A percentile compares a stretch with the other conserved stretches of the same genome.
These are phyloP conservation scores for Botrytis fragariae DNA, from an alignment of 2,329 filamentous ascomycete genomes.

Conservation along the genomic window DNA sequence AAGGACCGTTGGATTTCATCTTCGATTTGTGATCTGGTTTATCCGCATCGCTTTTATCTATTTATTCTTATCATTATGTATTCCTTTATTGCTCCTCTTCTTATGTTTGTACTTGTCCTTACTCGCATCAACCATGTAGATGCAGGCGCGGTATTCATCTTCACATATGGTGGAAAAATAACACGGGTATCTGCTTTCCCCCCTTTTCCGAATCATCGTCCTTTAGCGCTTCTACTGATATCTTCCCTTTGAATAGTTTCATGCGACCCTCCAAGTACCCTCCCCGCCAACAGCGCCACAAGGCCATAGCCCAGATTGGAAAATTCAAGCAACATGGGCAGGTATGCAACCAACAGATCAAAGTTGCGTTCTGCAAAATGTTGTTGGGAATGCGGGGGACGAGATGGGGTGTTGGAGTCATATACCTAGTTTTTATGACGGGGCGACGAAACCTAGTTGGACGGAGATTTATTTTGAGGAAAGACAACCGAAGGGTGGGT, in stretches of 20 bases:
- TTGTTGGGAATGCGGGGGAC: conserved; percentile 7
- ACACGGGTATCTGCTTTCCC: not conserved
- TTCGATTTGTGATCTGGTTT: not conserved
- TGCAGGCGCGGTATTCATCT: conserved; percentile 7
- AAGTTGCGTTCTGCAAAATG: conserved; percentile 27
- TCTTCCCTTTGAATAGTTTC: not conserved
- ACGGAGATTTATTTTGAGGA: conserved; percentile 8
- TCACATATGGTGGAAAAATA: conserved; percentile 5
- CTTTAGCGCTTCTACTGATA: not conserved
- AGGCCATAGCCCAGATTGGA: not conserved
- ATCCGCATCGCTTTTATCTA: not conserved
- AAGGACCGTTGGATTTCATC: not conserved
- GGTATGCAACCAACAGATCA: conserved; percentile 6
- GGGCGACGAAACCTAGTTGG: conserved; percentile 5
- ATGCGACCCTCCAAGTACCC: not conserved
- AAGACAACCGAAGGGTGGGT: conserved; percentile 1
- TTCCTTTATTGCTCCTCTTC: not conserved
- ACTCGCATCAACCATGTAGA: not conserved
- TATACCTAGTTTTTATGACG: conserved; percentile 17
- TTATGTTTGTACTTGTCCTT: not conserved
- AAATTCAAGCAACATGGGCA: conserved; percentile 3
- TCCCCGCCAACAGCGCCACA: conserved; percentile 9
- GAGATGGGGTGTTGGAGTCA: conserved; percentile 9
- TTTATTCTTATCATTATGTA: not conserved
- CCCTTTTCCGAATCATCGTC: not conserved